Evolutionary conservation across 306 rosid species (phyloP).

Genomic region (Cajanus cajan): DNA sequence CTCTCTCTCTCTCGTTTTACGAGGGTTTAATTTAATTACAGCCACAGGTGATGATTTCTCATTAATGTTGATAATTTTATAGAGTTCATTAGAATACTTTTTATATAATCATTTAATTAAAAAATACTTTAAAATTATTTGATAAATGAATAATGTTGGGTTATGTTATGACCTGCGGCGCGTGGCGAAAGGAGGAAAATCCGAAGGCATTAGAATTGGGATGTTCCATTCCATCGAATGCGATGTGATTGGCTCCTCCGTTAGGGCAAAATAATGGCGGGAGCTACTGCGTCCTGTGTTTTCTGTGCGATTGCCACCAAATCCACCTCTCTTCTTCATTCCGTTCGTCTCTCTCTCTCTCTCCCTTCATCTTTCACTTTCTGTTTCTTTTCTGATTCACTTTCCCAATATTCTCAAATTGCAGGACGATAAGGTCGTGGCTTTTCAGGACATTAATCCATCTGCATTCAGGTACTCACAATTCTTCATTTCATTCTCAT

Average conservation of each 20-base stretch:
- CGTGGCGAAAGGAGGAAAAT: neutral
- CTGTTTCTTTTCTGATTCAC: constrained; percentile 17
- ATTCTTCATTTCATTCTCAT: too few relatives aligned
- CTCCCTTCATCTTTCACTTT: neutral
- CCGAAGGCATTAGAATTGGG: neutral
- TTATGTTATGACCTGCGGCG: too few relatives aligned
- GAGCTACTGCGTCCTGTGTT: constrained; percentile 42
- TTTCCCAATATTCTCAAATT: neutral
- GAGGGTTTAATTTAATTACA: too few relatives aligned
- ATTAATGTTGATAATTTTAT: too few relatives aligned
- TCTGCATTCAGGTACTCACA: constrained; percentile 60
- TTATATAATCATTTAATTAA: too few relatives aligned
- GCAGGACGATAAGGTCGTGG: constrained; percentile 66
- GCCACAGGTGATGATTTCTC: too few relatives aligned
- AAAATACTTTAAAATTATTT: too few relatives aligned
- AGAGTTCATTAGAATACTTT: too few relatives aligned
- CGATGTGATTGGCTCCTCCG: too few relatives aligned
- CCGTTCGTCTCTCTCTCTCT: constrained; percentile 35
- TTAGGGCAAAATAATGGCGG: constrained; percentile 58
- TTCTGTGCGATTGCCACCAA: constrained; percentile 54
- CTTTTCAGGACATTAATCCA: constrained; percentile 59
- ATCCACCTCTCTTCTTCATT: constrained; percentile 48
- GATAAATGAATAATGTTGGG: too few relatives aligned
- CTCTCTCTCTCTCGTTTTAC: too few relatives aligned
- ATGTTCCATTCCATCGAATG: neutral